Conservation (phyloP, 176 grass and related monocot species). For the Alopecurus myosuroides region DNA sequence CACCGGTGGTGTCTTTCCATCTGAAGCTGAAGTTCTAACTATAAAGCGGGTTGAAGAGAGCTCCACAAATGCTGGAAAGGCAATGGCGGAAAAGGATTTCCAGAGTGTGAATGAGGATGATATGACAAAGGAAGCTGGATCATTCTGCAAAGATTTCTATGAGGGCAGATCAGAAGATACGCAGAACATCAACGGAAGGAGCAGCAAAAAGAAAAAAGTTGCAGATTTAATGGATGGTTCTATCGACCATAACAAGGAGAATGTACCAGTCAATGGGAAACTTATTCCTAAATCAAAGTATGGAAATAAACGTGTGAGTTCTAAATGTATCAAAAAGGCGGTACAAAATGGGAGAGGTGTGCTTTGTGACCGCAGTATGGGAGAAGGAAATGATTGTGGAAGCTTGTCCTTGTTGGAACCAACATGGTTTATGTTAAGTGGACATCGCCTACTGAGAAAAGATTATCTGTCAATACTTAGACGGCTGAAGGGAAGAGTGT, state of each 20-base stretch:
- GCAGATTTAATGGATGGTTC: slow-evolving; percentile 21
- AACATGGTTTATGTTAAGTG: slow-evolving; percentile 85
- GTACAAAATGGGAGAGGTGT: slow-evolving; percentile 18
- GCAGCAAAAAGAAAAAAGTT: slow-evolving; percentile 37
- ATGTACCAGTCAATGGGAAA: slow-evolving; percentile 30
- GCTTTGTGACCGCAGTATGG: not conserved
- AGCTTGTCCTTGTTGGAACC: slow-evolving; percentile 30
- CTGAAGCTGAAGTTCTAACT: slow-evolving; percentile 15
- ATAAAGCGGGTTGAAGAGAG: slow-evolving; percentile 6
- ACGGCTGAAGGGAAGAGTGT: slow-evolving; percentile 61
- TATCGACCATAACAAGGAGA: slow-evolving; percentile 59
- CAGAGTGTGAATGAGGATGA: not conserved
- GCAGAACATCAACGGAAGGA: not conserved
- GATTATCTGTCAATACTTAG: slow-evolving; percentile 63
- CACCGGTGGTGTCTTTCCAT: slow-evolving; percentile 1
- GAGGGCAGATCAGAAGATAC: slow-evolving; percentile 15
- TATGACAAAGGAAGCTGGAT: slow-evolving; percentile 9
- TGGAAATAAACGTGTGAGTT: not conserved
- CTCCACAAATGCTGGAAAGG: slow-evolving; percentile 28
- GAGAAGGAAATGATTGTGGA: slow-evolving; percentile 20
- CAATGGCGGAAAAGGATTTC: not conserved
- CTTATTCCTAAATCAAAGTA: slow-evolving; percentile 18
- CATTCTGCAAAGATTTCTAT: slow-evolving; percentile 16
- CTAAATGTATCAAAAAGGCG: slow-evolving; percentile 27
- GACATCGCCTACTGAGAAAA: slow-evolving; percentile 68